Base-by-base conservation (phyloP, 202 grass and related monocot genomes). In the Zoysia matrella region DNA sequence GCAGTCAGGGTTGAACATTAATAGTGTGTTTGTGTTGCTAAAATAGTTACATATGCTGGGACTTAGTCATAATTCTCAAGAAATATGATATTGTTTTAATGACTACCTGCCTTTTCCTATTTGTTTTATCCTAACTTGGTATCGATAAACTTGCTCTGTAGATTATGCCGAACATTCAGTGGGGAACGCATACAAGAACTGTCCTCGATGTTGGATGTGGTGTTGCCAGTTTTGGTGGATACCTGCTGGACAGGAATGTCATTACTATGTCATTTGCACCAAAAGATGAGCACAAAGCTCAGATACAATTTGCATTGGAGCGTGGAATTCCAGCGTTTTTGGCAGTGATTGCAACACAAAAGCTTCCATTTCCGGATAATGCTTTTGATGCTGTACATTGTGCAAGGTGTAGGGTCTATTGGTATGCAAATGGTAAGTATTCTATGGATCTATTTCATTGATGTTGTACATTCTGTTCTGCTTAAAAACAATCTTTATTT, bases 241-340 rank as follows among this genome's bases (percentile, higher is more conserved):
- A 90, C 75, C 87, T 95, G 60, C 78, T 95, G 22, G 88, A 95
- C 18, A 95, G 83, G 69, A 85, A 95, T 90, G 95, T 87, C 36
- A 91, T 95, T 75, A 95, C 95, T 18, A 91, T 98, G 90, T 98
- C 95, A 52, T 79, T 98, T 80, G 95, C 92, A 39, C 95, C 95
- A 71, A 93, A 98, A 82, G 92, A 98, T 73, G 95, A 98, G 88
- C 92, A 98, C 67, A 89, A 98, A 80, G 92, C 95, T 72, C 92
- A 98, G 84, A 98, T 98, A 88, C 89, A 98, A 52, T 98, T 98
- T 79, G 90, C 92, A 43, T 82, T 98, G 46, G 95, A 98, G 80
- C 88, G 92, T 12, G 95, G 95, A 51, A 95, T 98, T 88, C 95
- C 90, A 60, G 89, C 95, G 53, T 92, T 98, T 77, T 78, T 98